These are phyloP conservation scores for Teratosphaeria gauchensis DNA, from an alignment of 2,329 filamentous ascomycete species.

Conservation along the genomic window DNA sequence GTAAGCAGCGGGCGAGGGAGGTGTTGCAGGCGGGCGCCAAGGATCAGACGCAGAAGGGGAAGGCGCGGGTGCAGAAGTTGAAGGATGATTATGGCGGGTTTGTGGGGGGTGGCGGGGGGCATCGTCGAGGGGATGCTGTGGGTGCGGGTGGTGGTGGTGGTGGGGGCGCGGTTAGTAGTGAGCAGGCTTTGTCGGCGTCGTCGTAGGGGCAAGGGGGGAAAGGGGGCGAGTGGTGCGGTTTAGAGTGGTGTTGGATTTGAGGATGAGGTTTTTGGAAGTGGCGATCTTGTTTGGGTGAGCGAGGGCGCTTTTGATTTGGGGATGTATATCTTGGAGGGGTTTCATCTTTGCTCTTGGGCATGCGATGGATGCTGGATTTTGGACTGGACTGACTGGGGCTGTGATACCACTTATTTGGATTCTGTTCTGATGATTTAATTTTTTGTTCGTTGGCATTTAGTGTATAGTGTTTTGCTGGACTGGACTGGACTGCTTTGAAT, in stretches of 20 bases:
- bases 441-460: neutral
- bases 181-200: neutral
- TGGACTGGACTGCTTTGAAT: neutral
- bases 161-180: neutral
- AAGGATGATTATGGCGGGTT: constrained; percentile 3
- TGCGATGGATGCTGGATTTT: neutral
- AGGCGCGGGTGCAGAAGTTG: constrained; percentile 4
- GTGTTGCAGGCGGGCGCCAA: neutral
- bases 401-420: neutral
- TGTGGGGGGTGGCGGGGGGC: neutral
- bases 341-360: neutral
- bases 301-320: neutral
- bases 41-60: constrained; percentile 4
- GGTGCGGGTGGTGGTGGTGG: neutral
- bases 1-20: neutral
- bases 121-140: neutral
- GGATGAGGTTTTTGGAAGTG: neutral
- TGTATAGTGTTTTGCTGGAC: neutral
- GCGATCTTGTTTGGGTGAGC: neutral
- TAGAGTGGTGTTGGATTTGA: neutral
- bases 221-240: neutral
- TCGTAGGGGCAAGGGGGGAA: neutral
- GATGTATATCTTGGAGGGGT: neutral
- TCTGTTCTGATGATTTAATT: neutral
- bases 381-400: neutral